phyloP scores from a whole-genome alignment of 2,329 filamentous ascomycete species.

The Phyllosticta citrichinensis region DNA sequence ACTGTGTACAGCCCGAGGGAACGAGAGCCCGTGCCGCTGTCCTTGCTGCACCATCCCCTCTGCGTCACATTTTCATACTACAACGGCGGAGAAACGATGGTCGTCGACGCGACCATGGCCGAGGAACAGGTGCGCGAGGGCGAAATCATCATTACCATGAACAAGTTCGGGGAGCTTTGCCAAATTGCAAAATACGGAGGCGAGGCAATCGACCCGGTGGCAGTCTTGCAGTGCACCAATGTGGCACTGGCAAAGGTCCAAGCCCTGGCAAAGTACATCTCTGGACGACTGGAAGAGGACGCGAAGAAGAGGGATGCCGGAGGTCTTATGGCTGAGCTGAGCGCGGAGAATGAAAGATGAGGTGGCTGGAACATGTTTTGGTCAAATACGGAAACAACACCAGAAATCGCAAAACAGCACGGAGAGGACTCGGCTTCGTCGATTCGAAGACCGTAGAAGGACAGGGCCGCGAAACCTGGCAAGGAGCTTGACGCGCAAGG shows the following conservation, averaged over 20 bases:
- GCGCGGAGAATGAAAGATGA: conserved; percentile 75
- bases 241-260: conserved; percentile 70
- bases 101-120: conserved; percentile 61
- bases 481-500: background rate
- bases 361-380: background rate
- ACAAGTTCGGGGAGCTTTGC: conserved; percentile 81
- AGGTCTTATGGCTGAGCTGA: conserved; percentile 69
- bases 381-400: background rate
- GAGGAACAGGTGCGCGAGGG: conserved; percentile 69
- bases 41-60: conserved; percentile 84
- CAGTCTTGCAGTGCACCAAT: conserved; percentile 65
- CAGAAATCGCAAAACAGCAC: background rate
- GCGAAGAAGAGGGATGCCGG: conserved; percentile 67
- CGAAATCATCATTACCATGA: conserved; percentile 73
- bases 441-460: too few species aligned
- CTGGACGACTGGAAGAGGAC: conserved; percentile 66
- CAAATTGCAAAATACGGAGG: conserved; percentile 88
- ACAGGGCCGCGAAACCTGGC: background rate
- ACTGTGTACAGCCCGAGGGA: conserved; percentile 78
- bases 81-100: conserved; percentile 57
- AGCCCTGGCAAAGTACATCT: conserved; percentile 65
- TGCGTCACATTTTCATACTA: conserved; percentile 87
- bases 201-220: conserved; percentile 66
- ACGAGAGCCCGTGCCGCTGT: conserved; percentile 79
- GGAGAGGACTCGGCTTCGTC: background rate